Evolutionary conservation across 768 basidiomycete genomes (phyloP), one percentile per base, ranked within the genome.

Genomic region (Austroboletus eburneus): DNA sequence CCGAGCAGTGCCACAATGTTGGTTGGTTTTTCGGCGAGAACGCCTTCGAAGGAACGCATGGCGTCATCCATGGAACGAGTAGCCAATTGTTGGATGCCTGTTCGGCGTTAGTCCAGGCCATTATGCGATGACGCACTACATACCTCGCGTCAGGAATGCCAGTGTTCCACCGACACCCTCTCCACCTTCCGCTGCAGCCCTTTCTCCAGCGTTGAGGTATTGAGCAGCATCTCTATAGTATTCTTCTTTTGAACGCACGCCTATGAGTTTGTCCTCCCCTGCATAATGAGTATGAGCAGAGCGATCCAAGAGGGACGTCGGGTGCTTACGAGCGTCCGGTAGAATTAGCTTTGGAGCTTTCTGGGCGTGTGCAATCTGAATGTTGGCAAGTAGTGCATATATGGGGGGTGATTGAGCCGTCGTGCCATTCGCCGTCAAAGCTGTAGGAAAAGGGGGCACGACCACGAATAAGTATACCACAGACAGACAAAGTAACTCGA

Each of bases 1-100:
- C 92, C 93, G 9, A 92, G 73, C 5, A 95, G 71, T 0, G 94
- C 93, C 29, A 94, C 80, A 5, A 96, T 61, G 60, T 98, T 95
- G 16, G 84, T 89, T 0, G 93, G 88, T 57, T 87, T 87, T 51
- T 80, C 74, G 2, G 72, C 71, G 9, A 97, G 73, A 9, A 95
- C 83, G 21, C 77, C 77, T 13, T 95, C 89, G 56, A 96, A 94
- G 2, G 85, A 80, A 17, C 82, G 77, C 54, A 85, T 68, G 0
- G 94, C 93, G 49, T 90, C 84, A 30, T 93, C 85, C 73, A 91
- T 80, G 14, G 83, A 78, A 18, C 88, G 79, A 4, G 79, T 83
- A 2, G 90, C 85, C 17, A 97, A 72, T 63, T 87, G 83, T 45
- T 92, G 79, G 25, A 93, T 83, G 14, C 88, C 93, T 94, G 40